Evolutionary conservation across 176 grass and related monocot species (phyloP).

Genomic region (Oryza glaberrima): DNA sequence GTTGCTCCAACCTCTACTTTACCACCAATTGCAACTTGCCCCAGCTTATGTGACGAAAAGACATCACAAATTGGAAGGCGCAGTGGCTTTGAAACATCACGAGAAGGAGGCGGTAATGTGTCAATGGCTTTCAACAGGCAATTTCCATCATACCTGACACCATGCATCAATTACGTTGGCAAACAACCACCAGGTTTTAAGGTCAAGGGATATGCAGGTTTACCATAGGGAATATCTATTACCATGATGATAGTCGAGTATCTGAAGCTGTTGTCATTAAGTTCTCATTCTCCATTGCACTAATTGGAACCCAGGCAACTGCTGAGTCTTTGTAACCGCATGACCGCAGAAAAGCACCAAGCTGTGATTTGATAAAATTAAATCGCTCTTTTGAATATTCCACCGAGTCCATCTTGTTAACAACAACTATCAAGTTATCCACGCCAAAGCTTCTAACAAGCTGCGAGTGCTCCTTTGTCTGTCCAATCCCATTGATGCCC

Average conservation of each 20-base stretch:
- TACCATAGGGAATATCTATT: conserved; percentile 30
- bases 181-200: neutral
- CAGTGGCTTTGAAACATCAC: conserved; percentile 73
- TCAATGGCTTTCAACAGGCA: conserved; percentile 78
- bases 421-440: conserved; percentile 79
- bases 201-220: neutral
- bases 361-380: conserved; percentile 62
- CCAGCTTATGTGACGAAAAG: conserved; percentile 63
- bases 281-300: conserved; percentile 87
- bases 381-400: conserved; percentile 72
- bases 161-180: conserved; percentile 19
- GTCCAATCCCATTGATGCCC: conserved; percentile 64
- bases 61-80: conserved; percentile 88
- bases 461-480: conserved; percentile 91
- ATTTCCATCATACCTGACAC: conserved; percentile 66
- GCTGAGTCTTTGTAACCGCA: conserved; percentile 84
- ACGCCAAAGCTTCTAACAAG: conserved; percentile 89
- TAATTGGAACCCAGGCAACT: conserved; percentile 76
- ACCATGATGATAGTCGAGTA: conserved; percentile 79
- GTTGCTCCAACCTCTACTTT: conserved; percentile 81
- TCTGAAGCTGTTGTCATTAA: conserved; percentile 60
- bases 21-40: conserved; percentile 74
- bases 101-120: conserved; percentile 51
- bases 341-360: conserved; percentile 71
- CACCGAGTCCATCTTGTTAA: conserved; percentile 92